Conservation (phyloP, 164 flowering plant genomes). For the Liquidambar formosana region DNA sequence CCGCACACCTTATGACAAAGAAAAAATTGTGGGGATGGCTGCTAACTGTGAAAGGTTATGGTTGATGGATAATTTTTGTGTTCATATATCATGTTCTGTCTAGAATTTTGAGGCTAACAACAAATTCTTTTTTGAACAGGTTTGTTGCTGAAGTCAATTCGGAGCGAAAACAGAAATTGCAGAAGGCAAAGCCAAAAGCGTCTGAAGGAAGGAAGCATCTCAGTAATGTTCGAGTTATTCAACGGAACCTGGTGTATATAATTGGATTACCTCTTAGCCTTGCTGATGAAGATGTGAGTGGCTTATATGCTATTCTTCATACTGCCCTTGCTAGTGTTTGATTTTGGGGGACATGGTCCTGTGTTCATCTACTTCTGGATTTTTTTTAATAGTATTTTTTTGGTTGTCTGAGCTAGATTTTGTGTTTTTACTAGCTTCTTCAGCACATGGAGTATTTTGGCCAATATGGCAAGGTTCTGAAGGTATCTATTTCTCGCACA, state of each 20-base stretch:
- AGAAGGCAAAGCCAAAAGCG: constrained; percentile 70
- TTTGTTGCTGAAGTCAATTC: constrained; percentile 69
- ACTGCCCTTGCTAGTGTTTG: too few species aligned
- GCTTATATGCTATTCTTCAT: constrained; percentile 8
- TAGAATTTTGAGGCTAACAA: too few species aligned
- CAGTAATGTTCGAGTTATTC: constrained; percentile 87
- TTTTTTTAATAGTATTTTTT: background rate
- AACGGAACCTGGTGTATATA: constrained; percentile 86
- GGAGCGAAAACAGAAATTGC: constrained; percentile 73
- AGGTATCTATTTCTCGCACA: constrained; percentile 90
- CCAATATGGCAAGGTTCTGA: constrained; percentile 92
- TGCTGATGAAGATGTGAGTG: constrained; percentile 89
- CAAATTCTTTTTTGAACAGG: constrained; percentile 27
- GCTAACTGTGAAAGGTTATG: constrained; percentile 27
- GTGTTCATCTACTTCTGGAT: background rate
- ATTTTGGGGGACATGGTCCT: too few species aligned
- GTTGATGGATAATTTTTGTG: too few species aligned
- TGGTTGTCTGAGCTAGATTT: background rate
- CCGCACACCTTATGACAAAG: constrained; percentile 30
- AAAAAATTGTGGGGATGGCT: constrained; percentile 29
- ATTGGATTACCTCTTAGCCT: constrained; percentile 86
- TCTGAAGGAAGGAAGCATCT: constrained; percentile 90
- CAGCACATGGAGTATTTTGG: constrained; percentile 89
- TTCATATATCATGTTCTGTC: too few species aligned
- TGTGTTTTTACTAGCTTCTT: constrained; percentile 60